These are phyloP conservation scores for Alnus glutinosa DNA, from an alignment of 306 rosid species.

Conservation along the genomic window DNA sequence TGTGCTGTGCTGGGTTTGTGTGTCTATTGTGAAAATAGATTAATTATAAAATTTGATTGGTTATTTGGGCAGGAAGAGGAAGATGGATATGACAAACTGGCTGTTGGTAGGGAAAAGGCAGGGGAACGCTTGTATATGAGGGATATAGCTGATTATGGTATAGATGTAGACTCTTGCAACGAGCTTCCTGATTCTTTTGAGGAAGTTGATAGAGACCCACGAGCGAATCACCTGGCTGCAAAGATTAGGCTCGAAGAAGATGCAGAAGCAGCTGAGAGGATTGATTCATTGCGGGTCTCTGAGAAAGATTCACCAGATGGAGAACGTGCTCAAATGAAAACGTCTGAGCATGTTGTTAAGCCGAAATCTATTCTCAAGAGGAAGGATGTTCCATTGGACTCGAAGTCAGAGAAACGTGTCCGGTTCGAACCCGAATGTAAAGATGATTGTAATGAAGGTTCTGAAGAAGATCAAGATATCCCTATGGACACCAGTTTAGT, in stretches of 20 bases:
- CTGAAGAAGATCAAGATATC: constrained; percentile 34
- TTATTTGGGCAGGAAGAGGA: constrained; percentile 73
- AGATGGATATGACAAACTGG: constrained; percentile 83
- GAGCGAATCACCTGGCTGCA: constrained; percentile 88
- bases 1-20: background rate
- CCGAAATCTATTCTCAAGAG: constrained; percentile 90
- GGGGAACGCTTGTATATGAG: constrained; percentile 73
- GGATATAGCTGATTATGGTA: constrained; percentile 61
- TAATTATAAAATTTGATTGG: background rate
- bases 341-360: constrained; percentile 32
- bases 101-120: constrained; percentile 58
- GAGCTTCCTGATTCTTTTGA: constrained; percentile 50
- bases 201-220: constrained; percentile 66
- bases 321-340: constrained; percentile 21
- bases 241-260: constrained; percentile 65
- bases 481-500: constrained; percentile 33
- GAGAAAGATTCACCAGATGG: constrained; percentile 33
- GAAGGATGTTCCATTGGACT: constrained; percentile 50
- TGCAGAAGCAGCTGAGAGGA: constrained; percentile 56
- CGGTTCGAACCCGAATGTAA: constrained; percentile 72
- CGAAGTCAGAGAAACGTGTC: constrained; percentile 64
- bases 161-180: constrained; percentile 52
- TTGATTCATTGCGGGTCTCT: constrained; percentile 56
- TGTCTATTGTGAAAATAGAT: background rate
- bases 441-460: constrained; percentile 30